Conservation (phyloP, 352 stramenopile species). For the Peronospora destructor region DNA sequence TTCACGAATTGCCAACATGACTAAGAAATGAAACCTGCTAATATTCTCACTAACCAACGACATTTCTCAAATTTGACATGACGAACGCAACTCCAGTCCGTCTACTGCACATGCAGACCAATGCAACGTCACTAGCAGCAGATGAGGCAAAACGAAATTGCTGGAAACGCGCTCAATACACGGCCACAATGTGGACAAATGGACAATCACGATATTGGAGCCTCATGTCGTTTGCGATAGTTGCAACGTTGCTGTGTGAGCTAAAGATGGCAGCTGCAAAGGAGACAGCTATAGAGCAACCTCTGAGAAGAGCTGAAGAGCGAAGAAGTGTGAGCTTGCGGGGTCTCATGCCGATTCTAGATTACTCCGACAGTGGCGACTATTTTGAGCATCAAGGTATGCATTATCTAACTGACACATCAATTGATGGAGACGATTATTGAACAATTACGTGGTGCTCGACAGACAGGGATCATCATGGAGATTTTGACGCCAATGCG, state of each 20-base stretch:
- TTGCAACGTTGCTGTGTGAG: conserved; percentile 10
- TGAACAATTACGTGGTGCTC: conserved; percentile 5
- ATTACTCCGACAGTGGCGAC: conserved; percentile 14
- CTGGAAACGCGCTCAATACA: too few species aligned
- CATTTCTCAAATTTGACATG: too few species aligned
- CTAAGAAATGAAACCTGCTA: too few species aligned
- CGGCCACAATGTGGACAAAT: conserved; percentile 2
- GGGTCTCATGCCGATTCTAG: conserved; percentile 20
- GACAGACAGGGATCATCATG: conserved; percentile 15
- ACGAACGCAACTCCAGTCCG: too few species aligned
- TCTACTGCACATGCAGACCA: too few species aligned
- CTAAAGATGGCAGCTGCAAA: conserved; percentile 4
- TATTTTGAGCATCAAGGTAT: conserved; percentile 18
- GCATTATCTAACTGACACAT: neutral
- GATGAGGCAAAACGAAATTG: too few species aligned
- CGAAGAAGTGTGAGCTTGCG: conserved; percentile 5
- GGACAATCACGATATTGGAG: conserved; percentile 5
- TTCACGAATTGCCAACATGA: too few species aligned
- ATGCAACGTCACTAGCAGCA: too few species aligned
- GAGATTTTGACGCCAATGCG: conserved; percentile 9
- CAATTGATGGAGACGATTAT: neutral
- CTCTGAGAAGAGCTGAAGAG: conserved; percentile 1
- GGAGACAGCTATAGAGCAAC: conserved; percentile 1
- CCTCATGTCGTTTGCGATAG: conserved; percentile 10
- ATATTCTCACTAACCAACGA: too few species aligned